These are phyloP conservation scores for Helminthosporium solani DNA, from an alignment of 2,329 filamentous ascomycete genomes.

Conservation along the genomic window DNA sequence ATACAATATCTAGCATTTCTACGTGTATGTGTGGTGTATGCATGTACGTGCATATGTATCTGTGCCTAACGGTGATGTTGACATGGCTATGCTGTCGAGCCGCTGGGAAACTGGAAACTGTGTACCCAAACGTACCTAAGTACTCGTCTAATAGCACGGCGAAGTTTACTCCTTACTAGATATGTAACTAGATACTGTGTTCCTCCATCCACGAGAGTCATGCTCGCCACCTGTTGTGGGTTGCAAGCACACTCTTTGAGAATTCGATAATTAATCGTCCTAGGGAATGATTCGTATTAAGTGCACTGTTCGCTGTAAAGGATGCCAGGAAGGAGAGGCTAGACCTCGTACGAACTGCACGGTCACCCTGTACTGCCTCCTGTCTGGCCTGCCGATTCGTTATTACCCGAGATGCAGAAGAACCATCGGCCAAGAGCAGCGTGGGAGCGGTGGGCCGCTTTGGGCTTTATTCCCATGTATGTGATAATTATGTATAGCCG, in stretches of 20 bases:
- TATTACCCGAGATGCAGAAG: constrained; percentile 29
- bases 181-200: no score
- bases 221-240: not conserved
- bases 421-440: not conserved
- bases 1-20: no score
- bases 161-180: no score
- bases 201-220: no score
- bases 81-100: no score
- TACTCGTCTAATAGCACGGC: no score
- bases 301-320: not conserved
- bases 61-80: no score
- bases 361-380: not conserved
- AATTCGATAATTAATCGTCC: not conserved
- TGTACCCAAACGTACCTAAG: no score
- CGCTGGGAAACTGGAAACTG: no score
- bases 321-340: not conserved
- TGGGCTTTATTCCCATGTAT: constrained; percentile 31
- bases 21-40: no score
- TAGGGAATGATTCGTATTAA: not conserved
- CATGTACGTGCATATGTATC: no score
- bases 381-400: constrained; percentile 11
- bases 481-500: constrained; percentile 22
- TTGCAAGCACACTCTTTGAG: not conserved
- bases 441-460: no score
- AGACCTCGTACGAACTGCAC: not conserved